phyloP scores from a whole-genome alignment of 768 basidiomycete genomes.

The Boletus barrowsii region DNA sequence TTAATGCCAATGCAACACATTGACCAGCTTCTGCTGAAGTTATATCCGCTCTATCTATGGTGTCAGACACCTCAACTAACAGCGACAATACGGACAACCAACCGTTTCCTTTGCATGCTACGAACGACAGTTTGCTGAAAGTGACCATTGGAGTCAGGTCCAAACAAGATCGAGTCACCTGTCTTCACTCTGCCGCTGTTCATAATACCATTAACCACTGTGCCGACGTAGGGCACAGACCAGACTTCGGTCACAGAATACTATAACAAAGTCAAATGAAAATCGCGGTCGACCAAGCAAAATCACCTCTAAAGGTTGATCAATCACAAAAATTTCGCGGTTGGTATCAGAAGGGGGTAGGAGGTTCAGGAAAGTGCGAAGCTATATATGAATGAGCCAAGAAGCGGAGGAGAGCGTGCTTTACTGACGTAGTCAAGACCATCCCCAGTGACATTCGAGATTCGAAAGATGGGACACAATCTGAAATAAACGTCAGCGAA shows the following conservation, averaged over 20 bases:
- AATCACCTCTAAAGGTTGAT: constrained; percentile 75
- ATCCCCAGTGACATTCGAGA: constrained; percentile 94
- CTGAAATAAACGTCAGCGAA: constrained; percentile 37
- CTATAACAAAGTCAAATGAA: constrained; percentile 36
- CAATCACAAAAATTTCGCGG: constrained; percentile 71
- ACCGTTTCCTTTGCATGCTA: constrained; percentile 94
- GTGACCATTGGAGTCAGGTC: constrained; percentile 91
- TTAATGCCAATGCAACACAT: constrained; percentile 89
- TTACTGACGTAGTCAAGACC: constrained; percentile 70
- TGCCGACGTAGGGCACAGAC: constrained; percentile 85
- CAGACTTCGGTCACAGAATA: constrained; percentile 85
- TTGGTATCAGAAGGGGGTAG: constrained; percentile 86
- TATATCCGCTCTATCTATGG: constrained; percentile 65
- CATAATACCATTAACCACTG: constrained; percentile 81
- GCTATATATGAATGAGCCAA: constrained; percentile 36
- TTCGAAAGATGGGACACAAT: constrained; percentile 85
- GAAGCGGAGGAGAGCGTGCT: not conserved
- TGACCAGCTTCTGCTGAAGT: constrained; percentile 90
- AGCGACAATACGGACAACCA: constrained; percentile 13
- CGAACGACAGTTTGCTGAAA: constrained; percentile 78
- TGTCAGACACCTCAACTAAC: not conserved
- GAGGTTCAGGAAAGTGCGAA: constrained; percentile 88
- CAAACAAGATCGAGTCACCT: constrained; percentile 80
- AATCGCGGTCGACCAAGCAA: not conserved
- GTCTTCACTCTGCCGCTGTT: constrained; percentile 72